Evolutionary conservation across 2,329 filamentous ascomycete species (phyloP), one percentile per base, ranked within the genome.

Genomic region (Cytospora chrysosperma): DNA sequence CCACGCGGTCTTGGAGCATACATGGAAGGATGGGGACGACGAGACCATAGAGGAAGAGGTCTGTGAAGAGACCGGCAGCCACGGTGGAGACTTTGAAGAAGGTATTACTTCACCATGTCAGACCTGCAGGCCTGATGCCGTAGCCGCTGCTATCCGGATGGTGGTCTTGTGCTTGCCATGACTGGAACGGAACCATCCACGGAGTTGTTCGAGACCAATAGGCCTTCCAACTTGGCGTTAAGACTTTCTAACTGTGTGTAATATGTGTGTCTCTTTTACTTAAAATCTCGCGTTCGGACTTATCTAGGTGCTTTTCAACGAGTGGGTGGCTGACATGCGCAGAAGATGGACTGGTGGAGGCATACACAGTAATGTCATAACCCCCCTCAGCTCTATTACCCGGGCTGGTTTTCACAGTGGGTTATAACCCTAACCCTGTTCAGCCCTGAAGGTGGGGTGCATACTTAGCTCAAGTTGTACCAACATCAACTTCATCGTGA

Each of bases 71-170:
- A 51, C 81, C 82, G 24, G 84, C 73, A 4, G 77, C 80, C 15
- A 88, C 82, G 2, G 85, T 87, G 8, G 78, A 72, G 47, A 86
- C 71, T 67, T 88, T 86, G 75, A 88, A 88, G 53, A 79, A 69
- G 2, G 82, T 83, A 59, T 81, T 84, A 13, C 84, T 86, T n/a
- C 86, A 80, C 80, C 82, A 84, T 27, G 61, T 65, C 9, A 75
- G 67, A 2, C 63, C 63, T 15, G 52, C 47, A 7, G 60, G 60
- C 12, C 37, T 9, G 15, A 60, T 40, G 24, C 51, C 57, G 28
- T 63, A 63, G 63, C 63, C 52, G 32, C 28, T 60, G 47, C 37
- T 21, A 65, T 55, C 43, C 63, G 63, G 2, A 65, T 47, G 4
- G 60, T 63, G 56, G 32, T 50, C 30, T 34, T 59, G 21, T 56